These are phyloP conservation scores for Heliamphora exappendiculata DNA, from an alignment of 148 eudicot genomes.

Conservation along the genomic window DNA sequence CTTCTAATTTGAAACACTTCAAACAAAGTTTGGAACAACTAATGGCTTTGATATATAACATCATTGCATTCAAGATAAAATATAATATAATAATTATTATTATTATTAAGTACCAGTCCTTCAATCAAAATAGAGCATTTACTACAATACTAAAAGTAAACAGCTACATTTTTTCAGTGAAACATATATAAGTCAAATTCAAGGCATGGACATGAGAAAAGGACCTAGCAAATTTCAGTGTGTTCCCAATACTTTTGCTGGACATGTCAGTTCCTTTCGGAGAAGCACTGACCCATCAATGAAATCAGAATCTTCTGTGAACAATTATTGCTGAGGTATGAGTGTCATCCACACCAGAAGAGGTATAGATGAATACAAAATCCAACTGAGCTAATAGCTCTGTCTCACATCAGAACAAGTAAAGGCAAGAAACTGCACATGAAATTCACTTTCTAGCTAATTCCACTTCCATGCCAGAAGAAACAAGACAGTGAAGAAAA, in stretches of 20 bases:
- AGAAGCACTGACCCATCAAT: background rate
- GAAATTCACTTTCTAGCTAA: background rate
- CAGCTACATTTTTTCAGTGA: background rate
- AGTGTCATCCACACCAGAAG: background rate
- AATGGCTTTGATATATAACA: background rate
- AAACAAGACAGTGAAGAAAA: background rate
- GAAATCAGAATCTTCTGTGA: background rate
- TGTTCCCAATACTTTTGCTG: background rate
- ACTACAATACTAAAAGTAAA: background rate
- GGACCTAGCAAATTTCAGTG: background rate
- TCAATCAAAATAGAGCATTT: background rate
- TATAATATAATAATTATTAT: too few species aligned
- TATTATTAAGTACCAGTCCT: background rate
- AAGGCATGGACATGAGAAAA: constrained; percentile 1
- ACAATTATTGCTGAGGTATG: background rate
- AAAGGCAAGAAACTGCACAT: background rate
- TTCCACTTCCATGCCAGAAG: background rate
- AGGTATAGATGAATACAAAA: background rate
- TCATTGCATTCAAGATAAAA: background rate
- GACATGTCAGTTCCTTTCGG: background rate
- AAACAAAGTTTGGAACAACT: background rate
- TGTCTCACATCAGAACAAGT: background rate
- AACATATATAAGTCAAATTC: background rate
- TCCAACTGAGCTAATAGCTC: background rate
- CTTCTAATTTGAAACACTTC: background rate